Percentiles rank a stretch among this genome's conserved stretches.
These are phyloP conservation scores for Quercus tomentella DNA, from an alignment of 331 rosid genomes.

Conservation along the genomic window DNA sequence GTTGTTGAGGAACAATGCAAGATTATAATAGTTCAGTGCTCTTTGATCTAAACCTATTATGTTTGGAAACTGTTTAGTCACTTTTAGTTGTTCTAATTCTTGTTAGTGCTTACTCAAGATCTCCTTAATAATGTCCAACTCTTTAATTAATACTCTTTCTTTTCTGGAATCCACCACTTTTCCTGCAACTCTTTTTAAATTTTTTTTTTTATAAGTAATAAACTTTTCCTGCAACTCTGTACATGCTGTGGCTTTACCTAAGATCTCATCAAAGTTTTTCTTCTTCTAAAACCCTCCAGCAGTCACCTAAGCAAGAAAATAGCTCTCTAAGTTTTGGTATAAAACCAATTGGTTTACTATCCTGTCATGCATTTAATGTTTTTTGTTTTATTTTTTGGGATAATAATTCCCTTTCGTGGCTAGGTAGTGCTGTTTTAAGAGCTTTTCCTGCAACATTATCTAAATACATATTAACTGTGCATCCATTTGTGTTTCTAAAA, in stretches of 20 bases:
- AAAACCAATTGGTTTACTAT: no score
- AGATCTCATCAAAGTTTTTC: not conserved
- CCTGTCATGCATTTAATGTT: no score
- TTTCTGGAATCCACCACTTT: not conserved
- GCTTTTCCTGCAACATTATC: not conserved
- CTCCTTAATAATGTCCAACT: not conserved
- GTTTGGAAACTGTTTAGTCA: not conserved
- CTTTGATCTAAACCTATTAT: not conserved
- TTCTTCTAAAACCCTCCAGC: not conserved
- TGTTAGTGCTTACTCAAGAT: not conserved
- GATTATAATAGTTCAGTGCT: not conserved
- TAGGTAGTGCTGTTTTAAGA: not conserved
- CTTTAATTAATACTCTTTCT: not conserved
- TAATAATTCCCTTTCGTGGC: not conserved
- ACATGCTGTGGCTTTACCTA: not conserved
- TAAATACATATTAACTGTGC: no score
- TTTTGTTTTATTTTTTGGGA: not conserved
- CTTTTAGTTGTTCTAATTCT: not conserved
- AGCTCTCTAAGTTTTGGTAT: not conserved
- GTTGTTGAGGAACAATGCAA: not conserved
- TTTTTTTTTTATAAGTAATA: no score
- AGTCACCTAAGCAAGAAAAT: not conserved
- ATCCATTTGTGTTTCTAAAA: not conserved
- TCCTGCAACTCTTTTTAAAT: not conserved
- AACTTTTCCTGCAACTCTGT: not conserved